Base-by-base conservation (phyloP, 257 asterid species). In the Ehretia macrophylla region DNA sequence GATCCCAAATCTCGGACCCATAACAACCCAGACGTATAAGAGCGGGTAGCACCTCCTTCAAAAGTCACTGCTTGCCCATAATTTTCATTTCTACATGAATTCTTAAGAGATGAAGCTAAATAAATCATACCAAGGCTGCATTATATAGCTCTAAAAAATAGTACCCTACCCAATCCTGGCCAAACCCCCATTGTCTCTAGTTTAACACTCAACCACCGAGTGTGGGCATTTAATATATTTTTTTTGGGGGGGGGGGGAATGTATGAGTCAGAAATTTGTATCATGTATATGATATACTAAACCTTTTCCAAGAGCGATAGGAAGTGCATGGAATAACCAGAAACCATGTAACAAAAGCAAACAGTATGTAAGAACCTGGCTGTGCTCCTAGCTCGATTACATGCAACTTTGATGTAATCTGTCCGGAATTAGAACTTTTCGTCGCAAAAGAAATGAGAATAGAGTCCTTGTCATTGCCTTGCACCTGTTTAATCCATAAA, bases 361-460 rank as follows among this genome's bases (percentile, higher is more conserved):
- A 27, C 4, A 55, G 52, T n/a, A 67, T 39, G 68, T 61, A 67
- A 13, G 45, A 55, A 93, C 99, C 99, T 85, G 90, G 88, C 74
- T 86, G 96, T 50, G 99, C 99, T 69, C 99, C 99, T 61, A 89
- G 94, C 85, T 93, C 96, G 61, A 93, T 93, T 63, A 89, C 77
- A 75, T 86, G 99, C 85, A 93, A 82, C 78, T 90, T 93, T 8
- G 97, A 93, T 71, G 81, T 72, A 44, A 81, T 63, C 73, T 89
- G 97, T 50, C 97, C 99, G 42, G 95, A 89, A 76, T 87, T 89
- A 23, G 85, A 81, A 60, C 83, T 62, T 73, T 87, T 93, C 14
- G 95, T 60, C 8, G 99, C 97, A 83, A 90, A 93, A 62, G 97
- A 83, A 59, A 93, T 93, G 54, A 90, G 96, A 69, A 87, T 81